Percentiles rank a stretch among this genome's conserved stretches.
Conservation (phyloP, 108 stramenopile species). For the Conticribra guillardii region DNA sequence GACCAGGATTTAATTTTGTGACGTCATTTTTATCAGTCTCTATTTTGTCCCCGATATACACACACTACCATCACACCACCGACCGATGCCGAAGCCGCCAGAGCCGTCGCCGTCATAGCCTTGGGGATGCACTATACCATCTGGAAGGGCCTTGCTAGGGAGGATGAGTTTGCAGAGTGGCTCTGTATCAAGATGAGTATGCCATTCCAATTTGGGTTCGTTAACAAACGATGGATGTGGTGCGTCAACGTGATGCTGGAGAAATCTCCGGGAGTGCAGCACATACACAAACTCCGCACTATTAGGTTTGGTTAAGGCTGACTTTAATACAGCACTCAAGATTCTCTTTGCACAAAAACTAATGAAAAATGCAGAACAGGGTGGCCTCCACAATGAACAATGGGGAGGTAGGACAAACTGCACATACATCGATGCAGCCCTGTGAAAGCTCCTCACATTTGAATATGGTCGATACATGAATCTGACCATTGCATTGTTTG, state of each 20-base stretch:
- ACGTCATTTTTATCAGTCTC: too few species aligned
- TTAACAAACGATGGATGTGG: slow-evolving; percentile 1
- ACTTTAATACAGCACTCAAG: slow-evolving; percentile 4
- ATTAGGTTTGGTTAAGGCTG: slow-evolving; percentile 1
- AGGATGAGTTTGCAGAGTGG: slow-evolving; percentile 2
- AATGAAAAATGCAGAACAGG: slow-evolving; percentile 1
- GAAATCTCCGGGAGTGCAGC: background rate
- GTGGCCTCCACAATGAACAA: slow-evolving; percentile 2
- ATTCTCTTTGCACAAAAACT: background rate
- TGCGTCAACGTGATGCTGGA: background rate
- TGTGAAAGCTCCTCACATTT: background rate
- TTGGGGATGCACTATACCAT: slow-evolving; percentile 2
- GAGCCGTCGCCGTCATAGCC: too few species aligned
- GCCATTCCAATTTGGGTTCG: slow-evolving; percentile 5
- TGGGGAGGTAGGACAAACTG: slow-evolving; percentile 1
- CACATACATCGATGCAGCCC: background rate
- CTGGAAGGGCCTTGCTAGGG: slow-evolving; percentile 3
- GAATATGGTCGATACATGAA: slow-evolving; percentile 4
- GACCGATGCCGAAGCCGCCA: too few species aligned
- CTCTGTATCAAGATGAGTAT: slow-evolving; percentile 1
- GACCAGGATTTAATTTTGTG: too few species aligned
- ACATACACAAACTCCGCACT: slow-evolving; percentile 1
- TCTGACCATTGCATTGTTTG: slow-evolving; percentile 5
- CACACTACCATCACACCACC: too few species aligned
- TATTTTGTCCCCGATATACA: too few species aligned